Conservation (phyloP, 805 yeast genomes). For the Suhomyces faveliae region DNA sequence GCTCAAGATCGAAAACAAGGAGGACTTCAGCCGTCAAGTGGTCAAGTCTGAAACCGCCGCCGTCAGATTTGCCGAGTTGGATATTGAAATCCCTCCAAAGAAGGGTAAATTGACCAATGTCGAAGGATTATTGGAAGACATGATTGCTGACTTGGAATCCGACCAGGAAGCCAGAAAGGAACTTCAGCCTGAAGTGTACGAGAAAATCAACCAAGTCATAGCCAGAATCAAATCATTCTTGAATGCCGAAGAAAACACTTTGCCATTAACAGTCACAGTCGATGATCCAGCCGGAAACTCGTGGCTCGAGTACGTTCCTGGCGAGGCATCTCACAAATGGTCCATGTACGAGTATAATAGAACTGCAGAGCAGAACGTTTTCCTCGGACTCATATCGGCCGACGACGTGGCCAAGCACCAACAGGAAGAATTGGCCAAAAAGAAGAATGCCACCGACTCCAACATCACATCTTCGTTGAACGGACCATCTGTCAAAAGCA, state of each 20-base stretch:
- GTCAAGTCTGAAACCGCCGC: constrained; percentile 86
- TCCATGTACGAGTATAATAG: constrained; percentile 76
- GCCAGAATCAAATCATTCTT: constrained; percentile 56
- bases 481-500: constrained; percentile 33
- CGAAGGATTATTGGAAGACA: constrained; percentile 84
- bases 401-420: constrained; percentile 54
- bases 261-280: constrained; percentile 74
- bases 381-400: constrained; percentile 74
- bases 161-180: constrained; percentile 82
- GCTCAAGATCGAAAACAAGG: constrained; percentile 61
- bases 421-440: constrained; percentile 49
- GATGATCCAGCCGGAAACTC: constrained; percentile 98
- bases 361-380: constrained; percentile 84
- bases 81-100: constrained; percentile 92
- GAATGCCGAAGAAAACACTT: constrained; percentile 61
- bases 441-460: constrained; percentile 39
- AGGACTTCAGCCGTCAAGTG: constrained; percentile 85
- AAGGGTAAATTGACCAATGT: constrained; percentile 90
- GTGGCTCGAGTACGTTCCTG: constrained; percentile 88
- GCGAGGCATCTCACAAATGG: constrained; percentile 89
- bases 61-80: constrained; percentile 78
- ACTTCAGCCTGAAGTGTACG: constrained; percentile 70
- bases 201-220: constrained; percentile 71
- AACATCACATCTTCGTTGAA: constrained; percentile 24
- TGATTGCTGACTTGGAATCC: constrained; percentile 71